Evolutionary conservation across 148 eudicot species (phyloP).

Genomic region (Salicornia ramosissima): DNA sequence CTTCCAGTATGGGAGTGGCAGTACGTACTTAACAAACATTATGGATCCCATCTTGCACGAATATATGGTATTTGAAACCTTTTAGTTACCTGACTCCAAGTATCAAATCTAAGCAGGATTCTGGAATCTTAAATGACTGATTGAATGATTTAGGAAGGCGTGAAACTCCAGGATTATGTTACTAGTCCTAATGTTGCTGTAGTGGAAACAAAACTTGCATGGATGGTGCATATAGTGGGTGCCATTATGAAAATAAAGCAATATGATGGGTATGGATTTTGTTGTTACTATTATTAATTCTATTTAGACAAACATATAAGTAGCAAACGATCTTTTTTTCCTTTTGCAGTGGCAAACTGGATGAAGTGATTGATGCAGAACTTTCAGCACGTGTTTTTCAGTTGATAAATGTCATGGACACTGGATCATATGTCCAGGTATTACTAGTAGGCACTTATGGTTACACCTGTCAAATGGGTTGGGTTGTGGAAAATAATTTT

Average conservation of each 20-base stretch:
- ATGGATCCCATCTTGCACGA: constrained; percentile 72
- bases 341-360: constrained; percentile 56
- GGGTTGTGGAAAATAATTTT: too few relatives aligned
- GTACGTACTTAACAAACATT: constrained; percentile 51
- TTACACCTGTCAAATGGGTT: too few relatives aligned
- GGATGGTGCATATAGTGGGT: constrained; percentile 88
- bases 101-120: background rate
- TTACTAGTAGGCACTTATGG: background rate
- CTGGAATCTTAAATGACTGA: constrained; percentile 3
- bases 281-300: background rate
- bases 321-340: background rate
- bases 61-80: constrained; percentile 51
- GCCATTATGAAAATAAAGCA: constrained; percentile 61
- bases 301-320: background rate
- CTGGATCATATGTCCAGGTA: constrained; percentile 80
- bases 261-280: constrained; percentile 48
- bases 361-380: constrained; percentile 88
- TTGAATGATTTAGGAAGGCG: constrained; percentile 45
- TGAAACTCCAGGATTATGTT: constrained; percentile 42
- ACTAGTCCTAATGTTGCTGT: constrained; percentile 45
- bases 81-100: background rate
- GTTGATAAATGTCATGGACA: constrained; percentile 70
- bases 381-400: constrained; percentile 88
- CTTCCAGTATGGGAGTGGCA: constrained; percentile 72
- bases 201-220: constrained; percentile 79